Evolutionary conservation across 78 protist genomes (phyloP).

Genomic region (Dictyostelium capitatum): DNA sequence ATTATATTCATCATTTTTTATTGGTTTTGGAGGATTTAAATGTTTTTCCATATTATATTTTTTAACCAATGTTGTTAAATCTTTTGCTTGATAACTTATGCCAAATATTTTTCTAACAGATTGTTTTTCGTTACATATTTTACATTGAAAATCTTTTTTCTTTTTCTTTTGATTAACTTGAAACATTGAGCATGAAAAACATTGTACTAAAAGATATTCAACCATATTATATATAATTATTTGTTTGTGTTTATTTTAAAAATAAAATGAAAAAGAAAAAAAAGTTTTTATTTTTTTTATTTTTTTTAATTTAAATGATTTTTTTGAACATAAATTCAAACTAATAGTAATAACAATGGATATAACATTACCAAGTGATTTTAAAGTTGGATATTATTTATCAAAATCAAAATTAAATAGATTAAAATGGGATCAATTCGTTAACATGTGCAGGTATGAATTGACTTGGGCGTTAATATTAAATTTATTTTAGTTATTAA

Average conservation of each 20-base stretch:
- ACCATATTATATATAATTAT: constrained; percentile 28
- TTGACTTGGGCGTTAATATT: no score
- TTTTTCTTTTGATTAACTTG: constrained; percentile 44
- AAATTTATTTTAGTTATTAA: neutral
- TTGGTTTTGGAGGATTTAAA: neutral
- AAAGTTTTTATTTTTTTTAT: neutral
- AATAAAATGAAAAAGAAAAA: neutral
- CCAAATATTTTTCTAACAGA: constrained; percentile 32
- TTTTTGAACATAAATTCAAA: no score
- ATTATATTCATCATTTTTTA: neutral
- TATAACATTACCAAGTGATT: constrained; percentile 4
- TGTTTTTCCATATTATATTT: constrained; percentile 43
- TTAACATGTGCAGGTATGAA: constrained; percentile 38
- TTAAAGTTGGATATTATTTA: constrained; percentile 60
- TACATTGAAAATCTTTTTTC: constrained; percentile 32
- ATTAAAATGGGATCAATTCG: constrained; percentile 61
- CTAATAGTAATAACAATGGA: no score
- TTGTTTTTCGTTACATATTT: constrained; percentile 52
- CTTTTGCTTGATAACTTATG: constrained; percentile 20
- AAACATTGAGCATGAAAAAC: constrained; percentile 42
- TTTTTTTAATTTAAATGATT: no score
- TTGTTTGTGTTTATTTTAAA: neutral
- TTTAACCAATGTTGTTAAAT: constrained; percentile 13
- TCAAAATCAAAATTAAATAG: constrained; percentile 36
- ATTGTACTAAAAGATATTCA: constrained; percentile 55